A percentile compares a stretch with the other conserved stretches of the same genome.
phyloP scores from a whole-genome alignment of 768 basidiomycete species.

The Daedaleopsis sinensis region DNA sequence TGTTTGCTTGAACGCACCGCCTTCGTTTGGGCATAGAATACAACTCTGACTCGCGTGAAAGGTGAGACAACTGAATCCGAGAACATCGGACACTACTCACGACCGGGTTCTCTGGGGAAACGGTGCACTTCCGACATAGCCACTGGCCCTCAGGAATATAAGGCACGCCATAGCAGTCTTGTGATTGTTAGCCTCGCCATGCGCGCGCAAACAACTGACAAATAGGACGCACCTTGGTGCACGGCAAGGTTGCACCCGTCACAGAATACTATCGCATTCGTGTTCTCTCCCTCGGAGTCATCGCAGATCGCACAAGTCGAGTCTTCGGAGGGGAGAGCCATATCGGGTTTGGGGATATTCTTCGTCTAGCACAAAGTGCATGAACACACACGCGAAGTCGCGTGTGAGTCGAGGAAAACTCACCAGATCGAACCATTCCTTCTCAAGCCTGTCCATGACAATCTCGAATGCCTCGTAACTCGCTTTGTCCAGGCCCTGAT shows the following conservation, averaged over 20 bases:
- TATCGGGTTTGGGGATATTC: conserved; percentile 86
- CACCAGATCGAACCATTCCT: conserved; percentile 98
- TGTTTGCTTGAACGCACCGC: conserved; percentile 98
- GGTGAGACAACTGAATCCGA: background rate
- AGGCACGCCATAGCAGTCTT: conserved; percentile 98
- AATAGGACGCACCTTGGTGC: conserved; percentile 81
- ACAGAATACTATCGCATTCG: conserved; percentile 98
- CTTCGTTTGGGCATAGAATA: conserved; percentile 94
- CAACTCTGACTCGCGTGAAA: conserved; percentile 67
- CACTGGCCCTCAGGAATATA: conserved; percentile 99
- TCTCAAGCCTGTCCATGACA: conserved; percentile 96
- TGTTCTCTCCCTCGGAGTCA: conserved; percentile 97
- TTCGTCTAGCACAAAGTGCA: conserved; percentile 64
- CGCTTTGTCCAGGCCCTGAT: conserved; percentile 69
- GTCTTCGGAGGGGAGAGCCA: conserved; percentile 90
- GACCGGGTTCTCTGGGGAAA: conserved; percentile 95
- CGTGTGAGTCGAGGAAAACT: conserved; percentile 23
- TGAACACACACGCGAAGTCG: background rate
- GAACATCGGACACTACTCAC: conserved; percentile 47
- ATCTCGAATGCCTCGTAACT: conserved; percentile 91
- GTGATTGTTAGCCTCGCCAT: background rate
- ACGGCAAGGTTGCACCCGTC: conserved; percentile 99
- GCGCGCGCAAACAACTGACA: background rate
- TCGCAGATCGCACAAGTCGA: conserved; percentile 97
- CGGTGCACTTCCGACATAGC: conserved; percentile 98